These are phyloP conservation scores for Piloderma croceum DNA, from an alignment of 768 basidiomycete species.

Conservation along the genomic window DNA sequence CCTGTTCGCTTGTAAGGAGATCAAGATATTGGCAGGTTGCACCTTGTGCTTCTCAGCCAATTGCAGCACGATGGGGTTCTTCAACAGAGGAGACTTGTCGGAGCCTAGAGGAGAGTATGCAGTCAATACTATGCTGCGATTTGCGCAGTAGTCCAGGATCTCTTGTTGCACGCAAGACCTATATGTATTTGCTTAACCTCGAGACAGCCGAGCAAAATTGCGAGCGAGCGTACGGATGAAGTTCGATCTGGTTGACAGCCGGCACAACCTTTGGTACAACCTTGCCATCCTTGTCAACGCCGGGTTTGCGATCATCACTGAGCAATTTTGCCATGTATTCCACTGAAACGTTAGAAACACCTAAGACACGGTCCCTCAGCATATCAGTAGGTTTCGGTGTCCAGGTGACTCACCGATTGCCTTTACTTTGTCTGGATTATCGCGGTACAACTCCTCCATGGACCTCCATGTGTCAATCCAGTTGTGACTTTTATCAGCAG, in stretches of 20 bases:
- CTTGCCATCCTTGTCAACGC: no score
- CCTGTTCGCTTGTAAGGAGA: conserved; percentile 70
- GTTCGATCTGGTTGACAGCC: conserved; percentile 77
- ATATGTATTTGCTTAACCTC: no score
- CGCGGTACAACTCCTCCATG: conserved; percentile 65
- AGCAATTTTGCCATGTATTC: conserved; percentile 59
- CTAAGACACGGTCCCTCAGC: conserved; percentile 19
- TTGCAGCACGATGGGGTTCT: conserved; percentile 51
- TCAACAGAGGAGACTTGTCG: conserved; percentile 59
- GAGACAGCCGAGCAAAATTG: no score
- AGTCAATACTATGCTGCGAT: conserved; percentile 63
- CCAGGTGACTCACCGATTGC: conserved; percentile 53
- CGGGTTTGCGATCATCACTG: conserved; percentile 39
- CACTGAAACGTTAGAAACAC: conserved; percentile 69
- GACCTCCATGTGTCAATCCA: conserved; percentile 77
- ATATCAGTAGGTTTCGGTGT: not conserved
- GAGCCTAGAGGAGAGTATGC: conserved; percentile 81
- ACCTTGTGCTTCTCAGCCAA: conserved; percentile 60
- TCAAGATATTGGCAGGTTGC: conserved; percentile 57
- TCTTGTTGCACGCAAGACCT: conserved; percentile 64
- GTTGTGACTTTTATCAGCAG: conserved; percentile 46
- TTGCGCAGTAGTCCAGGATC: conserved; percentile 52
- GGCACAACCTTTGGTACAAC: conserved; percentile 58
- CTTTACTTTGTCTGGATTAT: conserved; percentile 64
- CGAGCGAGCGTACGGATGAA: conserved; percentile 52